Percentiles rank a stretch among this genome's conserved stretches.
Evolutionary conservation across 192 early-diverging fungal genomes (phyloP).

Genomic region (Blastocladiella britannica): DNA sequence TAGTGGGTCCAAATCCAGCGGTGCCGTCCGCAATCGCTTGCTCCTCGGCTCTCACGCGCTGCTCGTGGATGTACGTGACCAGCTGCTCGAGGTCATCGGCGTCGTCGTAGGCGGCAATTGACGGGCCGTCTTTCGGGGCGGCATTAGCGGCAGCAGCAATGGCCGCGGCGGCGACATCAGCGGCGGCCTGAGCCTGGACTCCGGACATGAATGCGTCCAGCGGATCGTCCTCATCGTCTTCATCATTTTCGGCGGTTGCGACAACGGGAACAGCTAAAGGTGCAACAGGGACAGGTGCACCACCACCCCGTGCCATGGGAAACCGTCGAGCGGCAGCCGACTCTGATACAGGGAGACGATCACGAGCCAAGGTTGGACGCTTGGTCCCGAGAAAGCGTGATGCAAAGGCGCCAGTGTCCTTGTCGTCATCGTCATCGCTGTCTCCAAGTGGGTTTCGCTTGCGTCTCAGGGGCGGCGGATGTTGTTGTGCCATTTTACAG

Average conservation of each 20-base stretch:
- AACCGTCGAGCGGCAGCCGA: too few relatives aligned
- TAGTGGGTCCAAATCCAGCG: too few relatives aligned
- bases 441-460: not conserved
- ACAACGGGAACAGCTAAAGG: not conserved
- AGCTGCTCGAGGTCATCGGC: constrained; percentile 58
- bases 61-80: constrained; percentile 49
- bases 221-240: constrained; percentile 43
- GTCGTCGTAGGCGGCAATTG: constrained; percentile 34
- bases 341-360: not conserved
- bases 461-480: not conserved
- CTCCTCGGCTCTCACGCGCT: constrained; percentile 45
- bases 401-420: not conserved
- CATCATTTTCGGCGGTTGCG: constrained; percentile 1
- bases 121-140: not conserved
- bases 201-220: constrained; percentile 69
- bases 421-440: not conserved
- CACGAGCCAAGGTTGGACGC: not conserved
- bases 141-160: constrained; percentile 1
- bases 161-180: constrained; percentile 19
- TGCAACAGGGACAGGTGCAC: not conserved
- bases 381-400: not conserved
- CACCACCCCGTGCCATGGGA: too few relatives aligned
- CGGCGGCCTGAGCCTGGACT: constrained; percentile 31
- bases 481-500: too few relatives aligned
- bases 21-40: constrained; percentile 13